phyloP scores from a whole-genome alignment of 2,329 filamentous ascomycete species.

The Dissoconium aciculare region DNA sequence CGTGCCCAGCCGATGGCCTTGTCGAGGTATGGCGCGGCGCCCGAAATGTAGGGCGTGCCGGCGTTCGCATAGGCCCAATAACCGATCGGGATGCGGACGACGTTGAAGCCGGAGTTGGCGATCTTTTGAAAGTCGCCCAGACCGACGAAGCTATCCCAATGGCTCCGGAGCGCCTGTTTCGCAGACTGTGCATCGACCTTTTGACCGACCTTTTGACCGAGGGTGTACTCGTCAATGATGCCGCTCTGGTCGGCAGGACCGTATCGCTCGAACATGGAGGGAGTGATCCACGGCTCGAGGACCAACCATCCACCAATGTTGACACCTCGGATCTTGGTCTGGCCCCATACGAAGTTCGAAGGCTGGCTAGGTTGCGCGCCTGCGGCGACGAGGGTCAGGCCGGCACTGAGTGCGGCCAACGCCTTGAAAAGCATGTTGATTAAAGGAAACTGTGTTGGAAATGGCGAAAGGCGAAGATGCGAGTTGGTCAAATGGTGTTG shows the following conservation, averaged over 20 bases:
- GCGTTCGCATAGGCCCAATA: conserved; percentile 44
- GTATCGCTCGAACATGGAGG: conserved; percentile 36
- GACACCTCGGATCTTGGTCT: conserved; percentile 35
- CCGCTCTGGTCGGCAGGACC: conserved; percentile 7
- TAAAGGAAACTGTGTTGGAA: background rate
- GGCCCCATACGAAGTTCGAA: conserved; percentile 34
- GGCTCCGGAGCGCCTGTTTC: conserved; percentile 29
- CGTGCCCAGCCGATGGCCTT: conserved; percentile 43
- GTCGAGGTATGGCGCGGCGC: conserved; percentile 40
- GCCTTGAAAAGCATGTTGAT: conserved; percentile 1
- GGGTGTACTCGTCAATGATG: conserved; percentile 37
- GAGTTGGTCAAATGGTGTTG: too few species aligned
- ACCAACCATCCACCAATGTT: conserved; percentile 39
- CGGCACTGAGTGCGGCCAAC: background rate
- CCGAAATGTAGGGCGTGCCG: conserved; percentile 36
- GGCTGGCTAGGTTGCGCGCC: background rate
- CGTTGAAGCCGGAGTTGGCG: conserved; percentile 41
- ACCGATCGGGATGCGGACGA: conserved; percentile 44
- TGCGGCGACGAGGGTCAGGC: background rate
- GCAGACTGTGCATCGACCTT: conserved; percentile 31
- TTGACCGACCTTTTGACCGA: conserved; percentile 35
- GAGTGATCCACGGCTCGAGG: conserved; percentile 39
- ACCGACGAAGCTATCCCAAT: conserved; percentile 38
- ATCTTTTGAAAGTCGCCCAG: conserved; percentile 43
- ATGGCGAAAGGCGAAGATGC: too few species aligned